Evolutionary conservation across 768 basidiomycete species (phyloP).

Genomic region (Boletus sp.): DNA sequence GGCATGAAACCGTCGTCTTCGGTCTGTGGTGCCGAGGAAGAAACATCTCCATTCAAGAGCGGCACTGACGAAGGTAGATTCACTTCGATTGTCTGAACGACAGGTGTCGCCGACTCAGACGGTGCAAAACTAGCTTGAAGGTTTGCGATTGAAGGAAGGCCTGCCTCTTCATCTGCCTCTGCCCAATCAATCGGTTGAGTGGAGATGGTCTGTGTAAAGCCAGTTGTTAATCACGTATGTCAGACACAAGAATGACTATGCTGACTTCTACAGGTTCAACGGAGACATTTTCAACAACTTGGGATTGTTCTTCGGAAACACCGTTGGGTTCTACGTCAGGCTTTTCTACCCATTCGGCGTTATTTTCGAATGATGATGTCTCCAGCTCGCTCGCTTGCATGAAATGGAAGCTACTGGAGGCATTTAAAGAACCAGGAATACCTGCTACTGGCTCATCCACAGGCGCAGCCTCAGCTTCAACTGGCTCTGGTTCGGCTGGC

Average conservation of each 20-base stretch:
- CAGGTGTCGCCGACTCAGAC: slow-evolving; percentile 68
- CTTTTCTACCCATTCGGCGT: slow-evolving; percentile 56
- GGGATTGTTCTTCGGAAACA: slow-evolving; percentile 16
- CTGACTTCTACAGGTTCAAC: slow-evolving; percentile 33
- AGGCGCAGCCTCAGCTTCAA: slow-evolving; percentile 31
- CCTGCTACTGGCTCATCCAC: slow-evolving; percentile 37
- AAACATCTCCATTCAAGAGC: slow-evolving; percentile 21
- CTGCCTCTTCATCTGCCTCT: slow-evolving; percentile 68
- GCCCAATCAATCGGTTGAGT: slow-evolving; percentile 73
- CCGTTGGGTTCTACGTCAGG: slow-evolving; percentile 34
- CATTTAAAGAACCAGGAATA: slow-evolving; percentile 38
- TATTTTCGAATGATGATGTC: slow-evolving; percentile 47
- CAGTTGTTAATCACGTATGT: background rate
- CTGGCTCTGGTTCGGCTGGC: slow-evolving; percentile 33
- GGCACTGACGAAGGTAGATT: slow-evolving; percentile 24
- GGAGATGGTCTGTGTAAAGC: slow-evolving; percentile 14
- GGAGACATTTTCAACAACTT: slow-evolving; percentile 6
- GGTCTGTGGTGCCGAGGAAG: slow-evolving; percentile 17
- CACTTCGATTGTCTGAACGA: slow-evolving; percentile 36
- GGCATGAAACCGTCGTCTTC: slow-evolving; percentile 68
- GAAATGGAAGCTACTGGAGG: slow-evolving; percentile 68
- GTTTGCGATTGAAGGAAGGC: slow-evolving; percentile 72
- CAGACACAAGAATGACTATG: background rate
- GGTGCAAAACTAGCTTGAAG: slow-evolving; percentile 77
- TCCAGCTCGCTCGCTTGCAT: slow-evolving; percentile 83